Percentiles rank a stretch among this genome's conserved stretches.
Conservation (phyloP, 1,284 basidiomycete species). For the Microbotryum lychnidis-dioicae region DNA sequence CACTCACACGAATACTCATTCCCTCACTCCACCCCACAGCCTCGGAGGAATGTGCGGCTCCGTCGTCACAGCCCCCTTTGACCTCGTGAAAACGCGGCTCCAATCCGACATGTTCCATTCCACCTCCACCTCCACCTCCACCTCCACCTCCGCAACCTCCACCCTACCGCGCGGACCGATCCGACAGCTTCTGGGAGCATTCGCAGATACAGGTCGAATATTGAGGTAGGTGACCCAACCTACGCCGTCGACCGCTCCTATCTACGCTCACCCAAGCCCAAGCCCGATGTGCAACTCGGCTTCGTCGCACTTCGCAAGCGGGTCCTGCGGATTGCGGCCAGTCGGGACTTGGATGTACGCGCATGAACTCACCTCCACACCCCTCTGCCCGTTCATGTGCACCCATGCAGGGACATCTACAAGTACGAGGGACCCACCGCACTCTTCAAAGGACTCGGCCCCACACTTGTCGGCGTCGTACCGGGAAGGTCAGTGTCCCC, state of each 20-base stretch:
- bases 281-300: no score
- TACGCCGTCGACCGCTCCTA: no score
- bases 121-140: background rate
- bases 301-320: no score
- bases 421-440: conserved; percentile 83
- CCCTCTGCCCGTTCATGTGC: no score
- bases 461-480: conserved; percentile 87
- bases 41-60: conserved; percentile 97
- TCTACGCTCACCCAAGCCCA: no score
- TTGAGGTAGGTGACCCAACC: conserved; percentile 54
- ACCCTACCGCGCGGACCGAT: background rate
- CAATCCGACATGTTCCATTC: conserved; percentile 75
- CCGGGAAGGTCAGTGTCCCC: conserved; percentile 60
- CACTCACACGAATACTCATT: conserved; percentile 1
- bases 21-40: conserved; percentile 44
- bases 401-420: conserved; percentile 63
- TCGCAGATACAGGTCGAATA: conserved; percentile 88
- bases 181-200: conserved; percentile 46
- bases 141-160: background rate
- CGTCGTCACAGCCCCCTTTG: conserved; percentile 91
- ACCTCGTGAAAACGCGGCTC: conserved; percentile 94
- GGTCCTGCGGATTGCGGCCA: no score
- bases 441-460: conserved; percentile 88
- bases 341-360: no score
- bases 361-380: no score